A percentile compares a stretch with the other conserved stretches of the same genome.
phyloP scores from a whole-genome alignment of 306 rosid genomes.

The Lagenaria siceraria region DNA sequence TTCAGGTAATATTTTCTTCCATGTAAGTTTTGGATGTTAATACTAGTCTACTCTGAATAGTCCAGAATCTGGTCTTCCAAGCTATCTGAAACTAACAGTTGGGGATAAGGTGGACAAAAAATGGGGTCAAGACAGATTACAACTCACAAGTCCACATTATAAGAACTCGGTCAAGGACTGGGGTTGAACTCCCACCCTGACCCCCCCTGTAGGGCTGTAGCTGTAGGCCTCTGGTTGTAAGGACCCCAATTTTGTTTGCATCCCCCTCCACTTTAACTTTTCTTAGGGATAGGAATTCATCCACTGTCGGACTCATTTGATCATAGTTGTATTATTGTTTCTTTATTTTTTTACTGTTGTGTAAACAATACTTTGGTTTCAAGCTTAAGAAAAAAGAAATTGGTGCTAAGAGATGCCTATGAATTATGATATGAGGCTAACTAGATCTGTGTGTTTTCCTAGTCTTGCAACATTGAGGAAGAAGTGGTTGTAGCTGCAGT shows the following conservation, averaged over 20 bases:
- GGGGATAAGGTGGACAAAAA: not conserved
- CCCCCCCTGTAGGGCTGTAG: not conserved
- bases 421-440: not conserved
- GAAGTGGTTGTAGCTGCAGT: conserved; percentile 77
- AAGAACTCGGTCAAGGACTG: not conserved
- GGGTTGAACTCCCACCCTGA: not conserved
- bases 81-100: not conserved
- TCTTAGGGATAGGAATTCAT: not conserved
- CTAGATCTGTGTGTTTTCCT: conserved; percentile 5
- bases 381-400: not conserved
- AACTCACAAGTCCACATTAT: not conserved
- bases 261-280: not conserved
- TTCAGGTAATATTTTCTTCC: conserved; percentile 41
- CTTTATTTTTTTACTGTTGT: no score
- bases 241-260: not conserved
- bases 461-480: conserved; percentile 86
- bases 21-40: not conserved
- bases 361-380: not conserved
- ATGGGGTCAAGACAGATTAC: not conserved
- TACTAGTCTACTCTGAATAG: not conserved
- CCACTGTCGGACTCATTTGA: not conserved
- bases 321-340: not conserved
- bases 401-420: not conserved
- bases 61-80: not conserved
- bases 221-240: not conserved